Evolutionary conservation across 805 yeast genomes (phyloP).

Genomic region (Pachysolen tannophilus): DNA sequence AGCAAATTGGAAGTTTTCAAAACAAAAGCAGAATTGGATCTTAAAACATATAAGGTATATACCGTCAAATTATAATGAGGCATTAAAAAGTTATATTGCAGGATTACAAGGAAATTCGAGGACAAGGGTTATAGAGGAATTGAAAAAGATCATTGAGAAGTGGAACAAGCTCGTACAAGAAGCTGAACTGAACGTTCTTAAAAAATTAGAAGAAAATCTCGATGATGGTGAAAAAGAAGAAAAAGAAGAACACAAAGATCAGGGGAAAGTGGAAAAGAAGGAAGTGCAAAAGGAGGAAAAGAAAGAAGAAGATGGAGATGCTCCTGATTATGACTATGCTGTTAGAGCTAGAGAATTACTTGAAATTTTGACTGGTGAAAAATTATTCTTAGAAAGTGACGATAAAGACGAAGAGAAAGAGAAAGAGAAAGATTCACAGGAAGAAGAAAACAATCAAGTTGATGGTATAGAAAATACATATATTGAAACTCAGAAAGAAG

Average conservation of each 20-base stretch:
- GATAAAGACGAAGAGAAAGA: conserved; percentile 10
- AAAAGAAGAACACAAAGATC: conserved; percentile 11
- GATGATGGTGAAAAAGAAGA: conserved; percentile 10
- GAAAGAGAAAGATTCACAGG: conserved; percentile 2
- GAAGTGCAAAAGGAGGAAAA: conserved; percentile 7
- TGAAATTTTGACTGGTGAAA: conserved; percentile 27
- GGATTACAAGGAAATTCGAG: conserved; percentile 69
- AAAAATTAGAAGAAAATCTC: conserved; percentile 19
- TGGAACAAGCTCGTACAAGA: conserved; percentile 50
- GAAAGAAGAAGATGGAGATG: conserved; percentile 12
- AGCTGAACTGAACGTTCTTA: conserved; percentile 31
- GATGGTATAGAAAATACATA: no score
- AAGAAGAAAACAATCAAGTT: conserved; percentile 7
- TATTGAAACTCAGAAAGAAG: conserved; percentile 9
- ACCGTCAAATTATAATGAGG: conserved; percentile 43
- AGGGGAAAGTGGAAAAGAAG: no score
- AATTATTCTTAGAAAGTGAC: conserved; percentile 24
- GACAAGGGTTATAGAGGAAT: conserved; percentile 43
- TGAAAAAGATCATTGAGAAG: conserved; percentile 34
- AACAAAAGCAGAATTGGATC: conserved; percentile 84
- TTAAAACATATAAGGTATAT: conserved; percentile 50
- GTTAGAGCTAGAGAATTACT: conserved; percentile 31
- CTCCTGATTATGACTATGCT: conserved; percentile 31
- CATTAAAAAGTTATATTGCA: conserved; percentile 42
- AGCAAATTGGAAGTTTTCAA: conserved; percentile 73